A percentile compares a stretch with the other conserved stretches of the same genome.
Evolutionary conservation across 2,329 filamentous ascomycete species (phyloP).

Genomic region (Fusarium camptoceras): DNA sequence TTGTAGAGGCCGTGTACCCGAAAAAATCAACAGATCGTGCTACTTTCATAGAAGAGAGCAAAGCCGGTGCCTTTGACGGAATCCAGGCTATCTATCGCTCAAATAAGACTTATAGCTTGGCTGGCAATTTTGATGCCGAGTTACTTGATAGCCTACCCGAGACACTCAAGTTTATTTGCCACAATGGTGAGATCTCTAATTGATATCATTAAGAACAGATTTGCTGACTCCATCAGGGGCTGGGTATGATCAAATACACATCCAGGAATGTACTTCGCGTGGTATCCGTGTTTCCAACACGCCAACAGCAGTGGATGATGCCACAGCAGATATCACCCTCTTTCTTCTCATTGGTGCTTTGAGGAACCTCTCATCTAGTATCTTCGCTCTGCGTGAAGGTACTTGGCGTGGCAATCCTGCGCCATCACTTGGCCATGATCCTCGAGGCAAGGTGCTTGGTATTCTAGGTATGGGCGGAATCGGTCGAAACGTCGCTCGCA

Average conservation of each 20-base stretch:
- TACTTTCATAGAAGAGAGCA: conserved; percentile 77
- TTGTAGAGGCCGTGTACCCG: conserved; percentile 75
- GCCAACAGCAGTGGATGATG: conserved; percentile 83
- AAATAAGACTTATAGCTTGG: conserved; percentile 71
- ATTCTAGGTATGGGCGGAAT: conserved; percentile 91
- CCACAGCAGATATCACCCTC: conserved; percentile 83
- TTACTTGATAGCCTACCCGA: conserved; percentile 69
- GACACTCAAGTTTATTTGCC: conserved; percentile 68
- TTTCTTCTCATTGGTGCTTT: conserved; percentile 86
- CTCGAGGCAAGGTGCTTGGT: conserved; percentile 80
- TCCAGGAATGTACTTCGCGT: conserved; percentile 75
- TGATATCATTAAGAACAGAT: neutral
- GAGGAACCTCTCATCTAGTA: conserved; percentile 75
- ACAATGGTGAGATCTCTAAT: conserved; percentile 63
- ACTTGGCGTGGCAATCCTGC: conserved; percentile 72
- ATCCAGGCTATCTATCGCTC: conserved; percentile 77
- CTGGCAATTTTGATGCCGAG: conserved; percentile 77
- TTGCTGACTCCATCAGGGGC: conserved; percentile 65
- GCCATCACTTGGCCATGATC: conserved; percentile 77
- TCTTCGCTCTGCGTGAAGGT: conserved; percentile 73
- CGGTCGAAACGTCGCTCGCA: conserved; percentile 79
- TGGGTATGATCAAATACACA: conserved; percentile 86
- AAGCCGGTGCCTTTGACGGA: conserved; percentile 73
- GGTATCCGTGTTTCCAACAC: conserved; percentile 81
- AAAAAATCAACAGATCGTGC: conserved; percentile 68